Evolutionary conservation across 495 filamentous ascomycete species (phyloP), one percentile per base, ranked within the genome.

Genomic region (Penicillium goetzii): DNA sequence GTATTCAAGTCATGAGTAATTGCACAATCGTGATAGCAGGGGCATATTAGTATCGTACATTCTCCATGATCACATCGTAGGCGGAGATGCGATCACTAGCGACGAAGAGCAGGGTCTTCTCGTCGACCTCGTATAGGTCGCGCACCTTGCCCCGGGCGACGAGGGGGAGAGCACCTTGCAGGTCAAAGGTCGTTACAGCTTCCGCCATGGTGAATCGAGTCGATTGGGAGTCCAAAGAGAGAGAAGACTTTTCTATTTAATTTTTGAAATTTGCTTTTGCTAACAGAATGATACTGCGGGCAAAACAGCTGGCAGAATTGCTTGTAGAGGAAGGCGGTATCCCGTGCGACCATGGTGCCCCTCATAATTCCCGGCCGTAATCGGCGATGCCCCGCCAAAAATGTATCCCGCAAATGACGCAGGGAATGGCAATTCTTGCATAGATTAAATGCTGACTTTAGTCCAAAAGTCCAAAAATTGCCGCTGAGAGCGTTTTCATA

Each of bases 21-120:
- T 33, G 52, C 1, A 55, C 17, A 34, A 40, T 19, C 8, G n/a
- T 53, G 52, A 23, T 32, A 61, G 53, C 33, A 38, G 54, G 34
- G 40, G 55, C 43, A 59, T 21, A 25, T 52, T 30, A 26, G 55
- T 19, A 25, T 17, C 68, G 58, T 79, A 89, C 89, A 83, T 96
- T 97, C 70, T 83, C 81, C 86, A 97, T 88, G 66, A 97, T 86
- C 66, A 97, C 91, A 84, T 97, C 94, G 81, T 91, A 97, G 56
- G 94, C 94, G 58, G 91, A 96, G 78, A 97, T 96, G 64, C 94
- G 89, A 75, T 99, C 94, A 23, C 89, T 90, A 19, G 95, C 88
- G 43, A 96, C 87, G 76, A 99, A 96, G 43, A 97, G 88, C 8
- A 97, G 84, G 2, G 89, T 91, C 58, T 86, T 78, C 25, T 88